Conservation (phyloP, 2,329 filamentous ascomycete genomes). For the Hypoxylon sp. region DNA sequence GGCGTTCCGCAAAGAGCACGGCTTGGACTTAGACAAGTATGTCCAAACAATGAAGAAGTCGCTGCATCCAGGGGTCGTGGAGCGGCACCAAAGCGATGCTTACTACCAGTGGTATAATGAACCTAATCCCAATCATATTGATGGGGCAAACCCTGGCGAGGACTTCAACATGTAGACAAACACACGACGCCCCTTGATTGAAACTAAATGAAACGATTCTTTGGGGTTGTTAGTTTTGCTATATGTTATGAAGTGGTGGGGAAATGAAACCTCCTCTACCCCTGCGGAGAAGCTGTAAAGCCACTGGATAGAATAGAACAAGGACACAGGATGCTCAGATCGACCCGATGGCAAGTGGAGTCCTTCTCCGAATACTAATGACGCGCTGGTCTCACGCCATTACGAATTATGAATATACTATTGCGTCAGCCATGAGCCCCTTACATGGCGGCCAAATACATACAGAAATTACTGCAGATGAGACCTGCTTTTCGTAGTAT, state of each 20-base stretch:
- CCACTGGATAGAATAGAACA: not conserved
- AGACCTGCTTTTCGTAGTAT: not conserved
- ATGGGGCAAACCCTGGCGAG: constrained; percentile 30
- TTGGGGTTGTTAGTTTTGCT: not conserved
- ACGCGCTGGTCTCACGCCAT: not conserved
- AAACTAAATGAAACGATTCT: not conserved
- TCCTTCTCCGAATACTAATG: not conserved
- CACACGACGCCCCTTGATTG: not conserved
- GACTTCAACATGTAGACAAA: constrained; percentile 38
- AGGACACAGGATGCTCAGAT: not conserved
- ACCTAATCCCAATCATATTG: constrained; percentile 36
- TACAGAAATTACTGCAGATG: not conserved
- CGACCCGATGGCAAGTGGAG: not conserved
- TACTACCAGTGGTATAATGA: constrained; percentile 38
- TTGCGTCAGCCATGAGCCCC: not conserved
- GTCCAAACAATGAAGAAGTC: constrained; percentile 37
- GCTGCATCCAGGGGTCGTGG: constrained; percentile 34
- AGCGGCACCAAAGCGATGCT: constrained; percentile 37
- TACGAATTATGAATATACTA: not conserved
- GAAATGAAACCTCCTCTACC: not conserved
- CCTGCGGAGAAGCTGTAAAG: not conserved
- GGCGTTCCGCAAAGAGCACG: constrained; percentile 33
- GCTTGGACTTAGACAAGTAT: constrained; percentile 42
- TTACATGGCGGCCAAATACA: not conserved
- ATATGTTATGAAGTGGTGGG: not conserved